Evolutionary conservation across 345 rosid species (phyloP).

Genomic region (Pugionium dolabratum): DNA sequence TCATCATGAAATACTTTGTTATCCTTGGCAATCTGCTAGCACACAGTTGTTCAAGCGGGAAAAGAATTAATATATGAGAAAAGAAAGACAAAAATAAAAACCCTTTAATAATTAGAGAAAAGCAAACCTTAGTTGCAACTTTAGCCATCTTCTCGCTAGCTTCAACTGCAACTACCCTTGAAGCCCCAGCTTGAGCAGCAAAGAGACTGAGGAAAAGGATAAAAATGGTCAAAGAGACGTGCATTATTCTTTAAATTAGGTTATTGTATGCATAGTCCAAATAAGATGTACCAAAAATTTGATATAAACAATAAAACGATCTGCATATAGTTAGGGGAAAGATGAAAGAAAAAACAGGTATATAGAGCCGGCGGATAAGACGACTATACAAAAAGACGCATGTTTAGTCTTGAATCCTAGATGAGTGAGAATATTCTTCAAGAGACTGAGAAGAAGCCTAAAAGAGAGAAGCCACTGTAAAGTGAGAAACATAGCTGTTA

Average conservation of each 20-base stretch:
- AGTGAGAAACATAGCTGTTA: constrained; percentile 7
- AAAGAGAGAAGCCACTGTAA: not conserved
- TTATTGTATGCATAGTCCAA: constrained; percentile 6
- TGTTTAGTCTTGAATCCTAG: not conserved
- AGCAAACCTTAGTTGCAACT: constrained; percentile 78
- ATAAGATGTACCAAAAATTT: not conserved
- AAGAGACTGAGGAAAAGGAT: constrained; percentile 59
- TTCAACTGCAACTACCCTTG: constrained; percentile 87
- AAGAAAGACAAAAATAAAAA: constrained; percentile 11
- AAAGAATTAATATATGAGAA: constrained; percentile 1
- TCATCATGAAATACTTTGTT: constrained; percentile 54
- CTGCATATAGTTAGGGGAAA: not conserved
- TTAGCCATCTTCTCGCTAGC: constrained; percentile 96
- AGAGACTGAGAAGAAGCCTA: not conserved
- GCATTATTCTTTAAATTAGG: constrained; percentile 1
- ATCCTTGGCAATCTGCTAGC: constrained; percentile 74
- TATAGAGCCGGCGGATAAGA: constrained; percentile 4
- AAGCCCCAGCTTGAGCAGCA: constrained; percentile 93
- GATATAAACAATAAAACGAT: constrained; percentile 10
- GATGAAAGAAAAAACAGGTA: not conserved
- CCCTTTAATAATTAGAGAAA: constrained; percentile 20
- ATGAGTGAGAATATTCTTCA: not conserved
- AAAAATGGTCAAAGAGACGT: constrained; percentile 19
- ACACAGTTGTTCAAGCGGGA: constrained; percentile 1
- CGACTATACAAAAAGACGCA: constrained; percentile 7